These are phyloP conservation scores for Trichoderma citrinoviride DNA, from an alignment of 2,329 filamentous ascomycete genomes.

Conservation along the genomic window DNA sequence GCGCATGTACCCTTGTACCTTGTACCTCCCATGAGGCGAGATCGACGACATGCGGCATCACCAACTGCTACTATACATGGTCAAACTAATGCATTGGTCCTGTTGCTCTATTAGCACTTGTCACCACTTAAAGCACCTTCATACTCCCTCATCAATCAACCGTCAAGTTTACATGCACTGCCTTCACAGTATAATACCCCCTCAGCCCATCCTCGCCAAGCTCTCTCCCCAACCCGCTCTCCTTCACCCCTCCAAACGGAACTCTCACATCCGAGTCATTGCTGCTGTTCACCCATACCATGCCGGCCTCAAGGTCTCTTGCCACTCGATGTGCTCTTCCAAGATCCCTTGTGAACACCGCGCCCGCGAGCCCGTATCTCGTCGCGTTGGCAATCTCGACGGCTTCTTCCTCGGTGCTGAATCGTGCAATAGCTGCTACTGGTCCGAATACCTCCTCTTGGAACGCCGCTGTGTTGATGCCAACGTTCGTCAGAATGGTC, in stretches of 20 bases:
- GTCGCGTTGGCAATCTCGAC: slow-evolving; percentile 38
- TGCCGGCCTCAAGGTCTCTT: slow-evolving; percentile 54
- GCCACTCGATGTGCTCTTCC: slow-evolving; percentile 40
- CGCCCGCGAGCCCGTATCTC: slow-evolving; percentile 53
- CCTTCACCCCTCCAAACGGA: slow-evolving; percentile 36
- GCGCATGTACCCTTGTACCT: neutral
- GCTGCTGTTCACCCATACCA: slow-evolving; percentile 42
- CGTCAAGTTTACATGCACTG: slow-evolving; percentile 34
- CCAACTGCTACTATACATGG: neutral
- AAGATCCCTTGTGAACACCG: slow-evolving; percentile 55
- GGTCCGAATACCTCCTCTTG: slow-evolving; percentile 36
- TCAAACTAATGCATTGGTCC: neutral
- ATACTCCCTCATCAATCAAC: neutral
- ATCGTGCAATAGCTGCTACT: slow-evolving; percentile 29
- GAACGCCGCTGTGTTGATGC: slow-evolving; percentile 27
- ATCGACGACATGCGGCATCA: neutral
- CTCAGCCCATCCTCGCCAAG: slow-evolving; percentile 33
- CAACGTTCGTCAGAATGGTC: slow-evolving; percentile 32
- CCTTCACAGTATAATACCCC: slow-evolving; percentile 32
- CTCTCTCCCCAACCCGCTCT: slow-evolving; percentile 35
- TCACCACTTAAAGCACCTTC: neutral
- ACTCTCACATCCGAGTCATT: slow-evolving; percentile 34
- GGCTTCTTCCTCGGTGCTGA: slow-evolving; percentile 33
- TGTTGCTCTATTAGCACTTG: no score
- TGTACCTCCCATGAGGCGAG: neutral